Conservation (phyloP, 441 rosid genomes). For the Caryocar brasiliense region DNA sequence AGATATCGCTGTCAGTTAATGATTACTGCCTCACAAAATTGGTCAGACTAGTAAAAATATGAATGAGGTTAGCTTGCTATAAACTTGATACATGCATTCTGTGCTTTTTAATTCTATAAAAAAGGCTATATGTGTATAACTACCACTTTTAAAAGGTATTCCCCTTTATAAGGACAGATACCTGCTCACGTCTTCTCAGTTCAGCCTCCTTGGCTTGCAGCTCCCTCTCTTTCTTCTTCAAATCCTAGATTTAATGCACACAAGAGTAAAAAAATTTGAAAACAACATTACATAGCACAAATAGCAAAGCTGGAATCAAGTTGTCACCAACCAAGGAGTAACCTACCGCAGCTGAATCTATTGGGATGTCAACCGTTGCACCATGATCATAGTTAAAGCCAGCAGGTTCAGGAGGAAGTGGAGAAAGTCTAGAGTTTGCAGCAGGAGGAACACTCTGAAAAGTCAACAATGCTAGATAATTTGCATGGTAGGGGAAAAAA, state of each 20-base stretch:
- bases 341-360: conserved; percentile 32
- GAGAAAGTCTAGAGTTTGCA: conserved; percentile 39
- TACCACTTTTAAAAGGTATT: not conserved
- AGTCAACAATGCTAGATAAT: not conserved
- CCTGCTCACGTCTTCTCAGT: conserved; percentile 80
- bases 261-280: conserved; percentile 10
- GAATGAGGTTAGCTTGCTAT: too few relatives aligned
- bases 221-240: conserved; percentile 64
- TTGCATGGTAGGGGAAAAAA: not conserved
- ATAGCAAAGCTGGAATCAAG: not conserved
- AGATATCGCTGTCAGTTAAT: too few relatives aligned
- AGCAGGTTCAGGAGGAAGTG: conserved; percentile 38
- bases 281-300: not conserved
- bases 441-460: conserved; percentile 54
- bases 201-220: conserved; percentile 84
- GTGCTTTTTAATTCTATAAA: too few relatives aligned
- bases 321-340: too few relatives aligned
- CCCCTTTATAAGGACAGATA: too few relatives aligned
- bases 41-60: too few relatives aligned
- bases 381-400: conserved; percentile 58
- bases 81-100: too few relatives aligned
- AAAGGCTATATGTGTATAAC: too few relatives aligned
- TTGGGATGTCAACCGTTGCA: conserved; percentile 82
- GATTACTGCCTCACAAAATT: too few relatives aligned
- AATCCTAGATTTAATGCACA: conserved; percentile 34